Evolutionary conservation across 345 rosid species (phyloP), one percentile per base, ranked within the genome.

Genomic region (Citrus sp.): DNA sequence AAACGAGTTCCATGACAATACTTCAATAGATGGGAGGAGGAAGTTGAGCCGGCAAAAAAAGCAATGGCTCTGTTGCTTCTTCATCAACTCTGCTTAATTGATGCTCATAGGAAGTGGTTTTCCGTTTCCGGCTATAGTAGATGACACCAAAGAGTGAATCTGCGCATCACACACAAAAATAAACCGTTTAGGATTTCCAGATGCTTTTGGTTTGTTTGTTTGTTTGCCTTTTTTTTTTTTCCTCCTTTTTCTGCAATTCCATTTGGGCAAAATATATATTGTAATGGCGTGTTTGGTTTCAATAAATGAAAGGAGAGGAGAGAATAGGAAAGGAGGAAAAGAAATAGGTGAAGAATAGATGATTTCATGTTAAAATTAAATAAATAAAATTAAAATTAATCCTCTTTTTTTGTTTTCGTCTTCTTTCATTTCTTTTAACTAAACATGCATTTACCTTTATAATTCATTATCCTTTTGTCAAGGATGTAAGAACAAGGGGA

Each of bases 1-100:
- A 55, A 78, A 79, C 38, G 83, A 77, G 66, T 62, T 60, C 54
- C 70, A 76, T 27, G 78, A 73, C 61, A 77, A 72, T 28, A 46
- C 61, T 71, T 27, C 61, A 68, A 32, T 38, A 71, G 32, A 19
- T 22, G 80, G 75, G 69, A 71, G 55, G 67, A 82, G 82, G 58
- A 77, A 55, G 40, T 40, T 35, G 70, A 70, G 76, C 22, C 7
- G 51, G 62, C 70, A 25, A 64, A 83, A 70, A 27, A 80, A 68
- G 58, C 76, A 65, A 9, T 56, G 77, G 7, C 62, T 84, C 34
- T 87, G 92, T 60, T 92, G 92, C 84, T 87, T 87, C 61, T 30
- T 61, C 74, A 51, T 66, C 60, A 38, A 54, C 38, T 63, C 59
- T 37, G 65, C 60, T 27, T 38, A 46, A 68, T 40, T 59, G n/a